Evolutionary conservation across 1,139 yeast species (phyloP).

Genomic region (Taiozyma onychis): DNA sequence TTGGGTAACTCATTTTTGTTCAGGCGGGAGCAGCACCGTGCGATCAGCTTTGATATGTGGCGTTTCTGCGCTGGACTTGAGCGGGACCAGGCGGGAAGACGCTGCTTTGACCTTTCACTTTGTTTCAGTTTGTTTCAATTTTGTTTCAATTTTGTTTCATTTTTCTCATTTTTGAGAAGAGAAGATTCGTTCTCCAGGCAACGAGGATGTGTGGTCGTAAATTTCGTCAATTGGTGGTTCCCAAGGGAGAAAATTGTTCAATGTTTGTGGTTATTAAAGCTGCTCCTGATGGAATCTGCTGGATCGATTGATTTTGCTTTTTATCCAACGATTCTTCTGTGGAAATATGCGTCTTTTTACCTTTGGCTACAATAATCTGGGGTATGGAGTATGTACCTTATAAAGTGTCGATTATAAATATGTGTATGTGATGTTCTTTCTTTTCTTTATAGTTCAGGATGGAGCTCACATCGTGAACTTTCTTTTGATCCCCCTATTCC

Average conservation of each 20-base stretch:
- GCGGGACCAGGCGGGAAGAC: too few species aligned
- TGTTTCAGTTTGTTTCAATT: neutral
- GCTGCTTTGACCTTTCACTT: too few species aligned
- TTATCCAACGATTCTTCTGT: too few species aligned
- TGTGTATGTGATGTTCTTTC: neutral
- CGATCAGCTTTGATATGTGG: too few species aligned
- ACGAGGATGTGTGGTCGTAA: neutral
- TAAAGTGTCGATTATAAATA: neutral
- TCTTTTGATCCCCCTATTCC: neutral
- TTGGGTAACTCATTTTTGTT: neutral
- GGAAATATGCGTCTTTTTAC: too few species aligned
- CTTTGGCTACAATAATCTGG: neutral
- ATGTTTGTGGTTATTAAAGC: too few species aligned
- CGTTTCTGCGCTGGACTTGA: too few species aligned
- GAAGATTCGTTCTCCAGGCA: neutral
- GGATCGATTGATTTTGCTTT: too few species aligned
- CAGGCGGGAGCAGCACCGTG: too few species aligned
- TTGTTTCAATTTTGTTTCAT: too few species aligned
- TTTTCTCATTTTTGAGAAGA: neutral
- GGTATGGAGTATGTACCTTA: neutral
- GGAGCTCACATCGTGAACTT: neutral
- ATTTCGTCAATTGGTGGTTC: neutral
- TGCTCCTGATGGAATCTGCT: too few species aligned
- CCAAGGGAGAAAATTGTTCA: neutral
- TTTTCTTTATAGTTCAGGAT: neutral